These are phyloP conservation scores for Clonostachys rhizophaga DNA, from an alignment of 2,329 filamentous ascomycete species.

Conservation along the genomic window DNA sequence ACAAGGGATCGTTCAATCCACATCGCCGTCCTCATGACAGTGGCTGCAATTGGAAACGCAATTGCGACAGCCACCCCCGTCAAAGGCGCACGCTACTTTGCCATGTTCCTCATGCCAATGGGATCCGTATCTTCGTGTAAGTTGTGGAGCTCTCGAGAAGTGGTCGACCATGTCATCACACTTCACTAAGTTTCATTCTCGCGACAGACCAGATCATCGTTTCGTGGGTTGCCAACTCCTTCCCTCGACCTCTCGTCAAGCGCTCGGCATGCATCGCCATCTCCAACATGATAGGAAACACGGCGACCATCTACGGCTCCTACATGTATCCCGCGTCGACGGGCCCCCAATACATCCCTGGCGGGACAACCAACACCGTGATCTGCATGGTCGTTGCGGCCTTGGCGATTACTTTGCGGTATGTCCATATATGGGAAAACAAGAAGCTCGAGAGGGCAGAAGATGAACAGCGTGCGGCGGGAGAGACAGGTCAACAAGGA, in stretches of 20 bases:
- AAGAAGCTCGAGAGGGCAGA: conserved; percentile 45
- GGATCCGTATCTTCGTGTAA: conserved; percentile 42
- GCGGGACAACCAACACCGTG: conserved; percentile 55
- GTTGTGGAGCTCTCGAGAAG: background rate
- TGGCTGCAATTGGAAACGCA: conserved; percentile 48
- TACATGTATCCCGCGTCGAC: conserved; percentile 39
- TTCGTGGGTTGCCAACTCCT: conserved; percentile 63
- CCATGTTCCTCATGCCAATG: conserved; percentile 58
- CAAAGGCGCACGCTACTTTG: conserved; percentile 51
- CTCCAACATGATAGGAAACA: conserved; percentile 62
- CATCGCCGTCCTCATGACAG: conserved; percentile 45
- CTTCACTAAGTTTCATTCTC: background rate
- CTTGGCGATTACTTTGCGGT: conserved; percentile 46
- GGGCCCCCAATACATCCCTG: conserved; percentile 39
- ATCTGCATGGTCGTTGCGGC: conserved; percentile 57
- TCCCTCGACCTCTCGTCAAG: conserved; percentile 65
- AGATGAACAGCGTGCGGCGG: conserved; percentile 26
- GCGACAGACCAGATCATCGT: conserved; percentile 50
- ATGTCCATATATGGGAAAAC: conserved; percentile 56
- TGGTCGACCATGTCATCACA: too few relatives aligned
- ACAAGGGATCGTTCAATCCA: conserved; percentile 52
- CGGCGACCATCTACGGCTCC: conserved; percentile 37
- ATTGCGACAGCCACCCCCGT: conserved; percentile 47
- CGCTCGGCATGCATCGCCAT: conserved; percentile 62
- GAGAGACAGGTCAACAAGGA: background rate